These are phyloP conservation scores for Neurospora pannonica DNA, from an alignment of 495 filamentous ascomycete genomes.

Conservation along the genomic window DNA sequence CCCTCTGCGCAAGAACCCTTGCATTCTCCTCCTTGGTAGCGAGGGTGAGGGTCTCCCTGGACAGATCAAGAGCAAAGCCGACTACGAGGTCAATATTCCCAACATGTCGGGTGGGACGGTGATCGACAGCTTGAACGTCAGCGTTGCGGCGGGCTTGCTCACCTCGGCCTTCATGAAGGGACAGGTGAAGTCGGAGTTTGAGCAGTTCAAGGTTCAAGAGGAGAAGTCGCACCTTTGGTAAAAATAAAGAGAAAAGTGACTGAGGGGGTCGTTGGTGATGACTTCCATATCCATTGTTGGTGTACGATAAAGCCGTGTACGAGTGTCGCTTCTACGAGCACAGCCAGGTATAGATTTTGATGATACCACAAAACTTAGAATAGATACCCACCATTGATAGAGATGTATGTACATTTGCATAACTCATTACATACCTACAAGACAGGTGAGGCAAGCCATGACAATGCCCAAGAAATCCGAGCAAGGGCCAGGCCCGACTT, in stretches of 20 bases:
- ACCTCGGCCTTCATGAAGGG: conserved; percentile 46
- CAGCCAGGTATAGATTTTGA: neutral
- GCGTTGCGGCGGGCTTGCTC: conserved; percentile 70
- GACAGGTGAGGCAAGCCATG: neutral
- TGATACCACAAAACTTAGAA: neutral
- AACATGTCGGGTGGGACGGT: conserved; percentile 27
- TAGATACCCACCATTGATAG: neutral
- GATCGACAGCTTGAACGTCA: conserved; percentile 81
- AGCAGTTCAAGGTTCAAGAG: conserved; percentile 11
- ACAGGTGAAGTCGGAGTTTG: conserved; percentile 10
- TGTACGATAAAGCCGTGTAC: neutral
- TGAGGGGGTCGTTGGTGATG: neutral
- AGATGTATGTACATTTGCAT: neutral
- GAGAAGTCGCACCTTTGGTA: conserved; percentile 16
- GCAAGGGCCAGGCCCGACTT: neutral
- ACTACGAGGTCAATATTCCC: conserved; percentile 48
- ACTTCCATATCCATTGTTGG: neutral
- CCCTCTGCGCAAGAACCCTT: conserved; percentile 52
- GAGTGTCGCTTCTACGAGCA: neutral
- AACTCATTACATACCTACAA: neutral
- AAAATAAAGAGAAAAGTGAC: neutral
- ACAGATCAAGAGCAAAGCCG: conserved; percentile 52
- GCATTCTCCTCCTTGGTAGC: conserved; percentile 70
- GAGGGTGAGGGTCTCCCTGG: conserved; percentile 67
- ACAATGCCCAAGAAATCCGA: neutral